Base-by-base conservation (phyloP, 2,329 filamentous ascomycete species). In the Chalara sp. region DNA sequence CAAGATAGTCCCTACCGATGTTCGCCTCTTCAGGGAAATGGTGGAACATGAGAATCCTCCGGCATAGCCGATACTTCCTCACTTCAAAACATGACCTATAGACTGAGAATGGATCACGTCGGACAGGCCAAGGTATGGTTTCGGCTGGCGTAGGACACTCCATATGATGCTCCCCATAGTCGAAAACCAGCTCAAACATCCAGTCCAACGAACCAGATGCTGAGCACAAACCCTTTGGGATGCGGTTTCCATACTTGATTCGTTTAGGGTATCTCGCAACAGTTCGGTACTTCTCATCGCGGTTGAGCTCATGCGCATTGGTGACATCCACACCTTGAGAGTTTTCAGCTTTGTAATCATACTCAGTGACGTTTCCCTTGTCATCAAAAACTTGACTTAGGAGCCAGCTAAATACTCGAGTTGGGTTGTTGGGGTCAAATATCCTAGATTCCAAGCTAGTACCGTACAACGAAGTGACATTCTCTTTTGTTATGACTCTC, bases 21-120 rank as follows among this genome's bases (percentile, higher is more conserved):
- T n/a, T 42, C 13, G 41, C 30, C 32, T 51, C 44, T 32, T 32
- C 21, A 7, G 49, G 43, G 30, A 51, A 51, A 31, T 47, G 7
- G 30, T 51, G 49, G 43, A 51, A 51, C 44, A 51, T 47, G 44
- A 51, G 49, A 10, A 51, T 32, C 12, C 41, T n/a, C 41, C 29
- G 21, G 35, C 49, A 47, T 11, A 47, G 35, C 7, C 49, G 43
- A 51, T 51, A 51, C 5, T 32, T 46, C 10, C 49, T 43, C 10
- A 51, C 30, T 41, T 51, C 49, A 28, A 46, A 51, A 5, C 49
- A 31, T 33, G 21, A 28, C 21, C 35, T 32, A 32, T 46, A 47
- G n/a, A 44, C 32, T 8, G 49, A 51, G 30, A 51, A 51, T 21
- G 43, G 35, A 35, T 51, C 49, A 5, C 33, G 4, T 29, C 49